Evolutionary conservation across 164 flowering plant genomes (phyloP).

Genomic region (Taxillus chinensis): DNA sequence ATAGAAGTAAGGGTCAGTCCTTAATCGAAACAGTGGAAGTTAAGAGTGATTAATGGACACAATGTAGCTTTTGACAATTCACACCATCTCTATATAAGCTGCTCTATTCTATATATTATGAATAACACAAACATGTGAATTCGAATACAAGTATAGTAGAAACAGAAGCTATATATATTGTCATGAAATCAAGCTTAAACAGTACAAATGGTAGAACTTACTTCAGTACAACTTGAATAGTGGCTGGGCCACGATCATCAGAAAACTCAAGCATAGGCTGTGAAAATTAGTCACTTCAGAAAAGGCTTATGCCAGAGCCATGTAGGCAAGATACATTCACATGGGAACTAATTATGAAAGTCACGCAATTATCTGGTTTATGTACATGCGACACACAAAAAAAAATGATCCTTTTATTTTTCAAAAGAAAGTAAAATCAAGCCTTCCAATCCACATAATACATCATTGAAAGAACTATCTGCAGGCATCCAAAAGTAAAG

Average conservation of each 20-base stretch:
- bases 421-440: too few species aligned
- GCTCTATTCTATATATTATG: background rate
- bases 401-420: too few species aligned
- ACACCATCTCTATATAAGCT: background rate
- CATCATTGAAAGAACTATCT: too few species aligned
- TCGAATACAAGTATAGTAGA: background rate
- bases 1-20: background rate
- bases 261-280: constrained; percentile 59
- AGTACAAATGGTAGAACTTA: constrained; percentile 25
- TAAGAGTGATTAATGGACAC: too few species aligned
- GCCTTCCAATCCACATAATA: too few species aligned
- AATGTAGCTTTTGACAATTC: too few species aligned
- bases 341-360: too few species aligned
- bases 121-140: background rate
- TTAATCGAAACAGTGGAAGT: too few species aligned
- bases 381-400: too few species aligned
- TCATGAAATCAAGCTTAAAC: background rate
- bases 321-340: too few species aligned
- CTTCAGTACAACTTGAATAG: constrained; percentile 49
- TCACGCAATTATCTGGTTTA: too few species aligned
- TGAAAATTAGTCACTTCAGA: background rate
- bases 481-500: too few species aligned
- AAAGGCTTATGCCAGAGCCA: background rate
- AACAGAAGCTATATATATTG: background rate
- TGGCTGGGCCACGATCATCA: constrained; percentile 21